phyloP scores from a whole-genome alignment of 331 rosid genomes.

The Pyracantha coccinea region DNA sequence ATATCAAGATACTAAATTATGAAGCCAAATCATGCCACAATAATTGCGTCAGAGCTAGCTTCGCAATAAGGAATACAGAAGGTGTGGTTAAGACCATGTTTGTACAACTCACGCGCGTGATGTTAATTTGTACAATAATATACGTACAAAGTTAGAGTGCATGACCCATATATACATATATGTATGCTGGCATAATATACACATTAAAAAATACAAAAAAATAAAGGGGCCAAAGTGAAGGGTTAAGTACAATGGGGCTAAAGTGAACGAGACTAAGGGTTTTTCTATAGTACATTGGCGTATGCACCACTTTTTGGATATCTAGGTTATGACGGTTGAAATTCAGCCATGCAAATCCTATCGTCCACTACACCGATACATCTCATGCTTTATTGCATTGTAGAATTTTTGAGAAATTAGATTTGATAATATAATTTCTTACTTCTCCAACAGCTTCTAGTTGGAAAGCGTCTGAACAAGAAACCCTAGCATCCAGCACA shows the following conservation, averaged over 20 bases:
- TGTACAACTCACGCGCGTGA: constrained; percentile 8
- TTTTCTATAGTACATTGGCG: too few species aligned
- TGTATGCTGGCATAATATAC: background rate
- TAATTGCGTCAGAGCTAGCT: constrained; percentile 10
- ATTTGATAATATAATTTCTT: constrained; percentile 3
- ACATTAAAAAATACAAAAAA: too few species aligned
- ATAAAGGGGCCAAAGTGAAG: too few species aligned
- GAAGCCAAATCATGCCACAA: constrained; percentile 7
- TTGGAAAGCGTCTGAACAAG: constrained; percentile 75
- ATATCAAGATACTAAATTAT: background rate
- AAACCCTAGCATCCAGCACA: constrained; percentile 85
- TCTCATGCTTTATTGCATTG: too few species aligned
- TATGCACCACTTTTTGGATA: too few species aligned
- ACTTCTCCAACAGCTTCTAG: constrained; percentile 83
- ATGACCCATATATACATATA: background rate
- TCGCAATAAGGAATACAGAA: background rate
- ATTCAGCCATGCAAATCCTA: too few species aligned
- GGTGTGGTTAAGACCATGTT: constrained; percentile 10
- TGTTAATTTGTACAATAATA: background rate
- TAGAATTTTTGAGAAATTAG: too few species aligned
- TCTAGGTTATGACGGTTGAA: too few species aligned
- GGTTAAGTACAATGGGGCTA: background rate
- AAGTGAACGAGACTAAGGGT: background rate
- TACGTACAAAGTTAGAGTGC: background rate
- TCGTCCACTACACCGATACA: too few species aligned